Evolutionary conservation across 2,329 filamentous ascomycete species (phyloP).

Genomic region (Talaromyces sp.): DNA sequence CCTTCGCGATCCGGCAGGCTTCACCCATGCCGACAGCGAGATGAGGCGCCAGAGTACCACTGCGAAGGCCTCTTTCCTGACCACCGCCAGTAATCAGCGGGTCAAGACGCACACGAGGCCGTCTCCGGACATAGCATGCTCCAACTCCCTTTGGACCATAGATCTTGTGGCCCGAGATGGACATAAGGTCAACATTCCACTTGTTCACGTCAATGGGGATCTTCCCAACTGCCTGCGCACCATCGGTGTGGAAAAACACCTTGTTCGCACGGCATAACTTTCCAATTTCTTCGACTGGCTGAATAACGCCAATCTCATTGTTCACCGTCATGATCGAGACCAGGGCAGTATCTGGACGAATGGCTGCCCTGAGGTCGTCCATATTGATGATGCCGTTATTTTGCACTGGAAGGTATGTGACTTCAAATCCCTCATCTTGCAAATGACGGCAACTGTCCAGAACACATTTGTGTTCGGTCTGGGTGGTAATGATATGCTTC

Average conservation of each 20-base stretch:
- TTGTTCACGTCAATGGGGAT: conserved; percentile 94
- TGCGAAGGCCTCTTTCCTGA: conserved; percentile 90
- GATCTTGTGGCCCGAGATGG: conserved; percentile 97
- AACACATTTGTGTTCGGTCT: conserved; percentile 99
- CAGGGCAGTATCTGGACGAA: conserved; percentile 82
- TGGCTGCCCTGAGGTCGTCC: conserved; percentile 78
- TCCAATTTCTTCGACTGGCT: conserved; percentile 90
- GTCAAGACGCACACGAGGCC: conserved; percentile 88
- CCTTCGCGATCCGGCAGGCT: conserved; percentile 83
- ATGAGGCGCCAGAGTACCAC: conserved; percentile 86
- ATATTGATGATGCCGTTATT: conserved; percentile 80
- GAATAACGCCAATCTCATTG: conserved; percentile 99
- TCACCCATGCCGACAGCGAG: conserved; percentile 91
- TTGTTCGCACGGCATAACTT: conserved; percentile 86
- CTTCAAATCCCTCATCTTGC: conserved; percentile 91
- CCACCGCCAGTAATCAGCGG: conserved; percentile 95
- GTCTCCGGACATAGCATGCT: conserved; percentile 89
- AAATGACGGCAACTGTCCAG: conserved; percentile 95
- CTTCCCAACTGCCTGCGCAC: conserved; percentile 96
- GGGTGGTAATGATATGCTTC: conserved; percentile 94
- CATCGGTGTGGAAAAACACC: conserved; percentile 97
- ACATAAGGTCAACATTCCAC: conserved; percentile 98
- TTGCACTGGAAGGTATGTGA: conserved; percentile 94
- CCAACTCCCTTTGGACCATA: conserved; percentile 97
- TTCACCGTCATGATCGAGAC: conserved; percentile 99